These are phyloP conservation scores for Saturnispora sanitii DNA, from an alignment of 805 yeast genomes.

Conservation along the genomic window DNA sequence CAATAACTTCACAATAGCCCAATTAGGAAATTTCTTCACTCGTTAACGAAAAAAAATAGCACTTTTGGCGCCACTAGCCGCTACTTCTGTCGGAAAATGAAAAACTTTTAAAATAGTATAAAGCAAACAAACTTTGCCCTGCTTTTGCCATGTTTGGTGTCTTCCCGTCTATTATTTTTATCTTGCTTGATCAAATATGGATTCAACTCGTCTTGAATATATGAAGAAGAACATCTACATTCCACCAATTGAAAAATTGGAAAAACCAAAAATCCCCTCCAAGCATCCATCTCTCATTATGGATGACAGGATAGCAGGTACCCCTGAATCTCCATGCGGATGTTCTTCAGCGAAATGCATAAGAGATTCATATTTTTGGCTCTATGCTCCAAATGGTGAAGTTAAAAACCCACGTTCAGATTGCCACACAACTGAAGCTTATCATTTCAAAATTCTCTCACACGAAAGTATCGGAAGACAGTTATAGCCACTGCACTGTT, in stretches of 20 bases:
- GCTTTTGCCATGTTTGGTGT: not conserved
- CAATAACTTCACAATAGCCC: no score
- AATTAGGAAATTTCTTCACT: not conserved
- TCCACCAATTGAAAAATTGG: constrained; percentile 17
- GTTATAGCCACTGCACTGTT: constrained; percentile 37
- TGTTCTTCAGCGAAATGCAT: constrained; percentile 28
- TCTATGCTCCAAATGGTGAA: constrained; percentile 29
- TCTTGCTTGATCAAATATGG: constrained; percentile 19
- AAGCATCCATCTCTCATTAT: constrained; percentile 29
- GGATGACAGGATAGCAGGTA: constrained; percentile 22
- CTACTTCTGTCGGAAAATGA: not conserved
- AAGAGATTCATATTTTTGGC: constrained; percentile 27
- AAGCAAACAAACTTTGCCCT: not conserved
- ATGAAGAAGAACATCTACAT: constrained; percentile 28
- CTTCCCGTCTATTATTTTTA: not conserved
- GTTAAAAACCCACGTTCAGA: constrained; percentile 18
- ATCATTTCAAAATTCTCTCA: constrained; percentile 20
- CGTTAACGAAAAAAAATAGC: no score
- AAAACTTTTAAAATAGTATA: not conserved
- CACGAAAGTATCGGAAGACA: constrained; percentile 20
- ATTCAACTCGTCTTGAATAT: constrained; percentile 22
- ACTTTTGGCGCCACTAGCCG: constrained; percentile 5
- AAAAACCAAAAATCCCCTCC: constrained; percentile 23
- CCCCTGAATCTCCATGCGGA: constrained; percentile 24
- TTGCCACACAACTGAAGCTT: constrained; percentile 23